A percentile compares a stretch with the other conserved stretches of the same genome.
These are phyloP conservation scores for Harringtonia lauricola DNA, from an alignment of 2,329 filamentous ascomycete genomes.

Conservation along the genomic window DNA sequence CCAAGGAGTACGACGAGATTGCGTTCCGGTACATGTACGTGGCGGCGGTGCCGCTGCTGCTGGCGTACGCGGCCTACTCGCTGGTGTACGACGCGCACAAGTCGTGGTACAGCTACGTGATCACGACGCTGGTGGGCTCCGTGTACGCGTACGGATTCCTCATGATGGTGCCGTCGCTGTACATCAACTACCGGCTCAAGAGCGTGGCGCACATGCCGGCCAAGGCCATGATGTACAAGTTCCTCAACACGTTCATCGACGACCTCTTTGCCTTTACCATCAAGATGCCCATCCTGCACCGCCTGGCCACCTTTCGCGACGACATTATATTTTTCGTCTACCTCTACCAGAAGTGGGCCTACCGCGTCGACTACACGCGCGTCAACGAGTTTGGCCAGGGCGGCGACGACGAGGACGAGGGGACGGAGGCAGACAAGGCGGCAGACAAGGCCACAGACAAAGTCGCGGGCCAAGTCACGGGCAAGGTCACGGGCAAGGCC, in stretches of 20 bases:
- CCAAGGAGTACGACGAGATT: conserved; percentile 95
- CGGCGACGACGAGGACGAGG: conserved; percentile 66
- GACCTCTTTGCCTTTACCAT: conserved; percentile 98
- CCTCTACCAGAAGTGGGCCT: conserved; percentile 86
- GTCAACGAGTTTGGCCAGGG: conserved; percentile 98
- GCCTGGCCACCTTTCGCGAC: conserved; percentile 83
- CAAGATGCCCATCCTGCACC: conserved; percentile 94
- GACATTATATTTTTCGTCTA: conserved; percentile 99
- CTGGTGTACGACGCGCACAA: conserved; percentile 91
- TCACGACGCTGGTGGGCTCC: conserved; percentile 86
- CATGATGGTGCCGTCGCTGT: conserved; percentile 96
- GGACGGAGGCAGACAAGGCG: conserved; percentile 20
- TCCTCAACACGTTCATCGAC: conserved; percentile 97
- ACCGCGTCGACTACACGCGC: conserved; percentile 81
- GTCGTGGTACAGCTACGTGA: conserved; percentile 95
- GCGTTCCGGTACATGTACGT: conserved; percentile 97
- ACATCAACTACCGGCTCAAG: conserved; percentile 98
- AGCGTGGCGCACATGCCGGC: conserved; percentile 93
- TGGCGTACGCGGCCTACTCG: conserved; percentile 85
- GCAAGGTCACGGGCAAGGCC: conserved; percentile 28
- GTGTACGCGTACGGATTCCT: conserved; percentile 98
- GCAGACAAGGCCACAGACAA: conserved; percentile 22
- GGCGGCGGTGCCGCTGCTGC: conserved; percentile 74
- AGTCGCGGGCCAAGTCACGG: conserved; percentile 22
- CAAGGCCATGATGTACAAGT: conserved; percentile 96